Base-by-base conservation (phyloP, 768 basidiomycete genomes). In the Cyathus striatus region DNA sequence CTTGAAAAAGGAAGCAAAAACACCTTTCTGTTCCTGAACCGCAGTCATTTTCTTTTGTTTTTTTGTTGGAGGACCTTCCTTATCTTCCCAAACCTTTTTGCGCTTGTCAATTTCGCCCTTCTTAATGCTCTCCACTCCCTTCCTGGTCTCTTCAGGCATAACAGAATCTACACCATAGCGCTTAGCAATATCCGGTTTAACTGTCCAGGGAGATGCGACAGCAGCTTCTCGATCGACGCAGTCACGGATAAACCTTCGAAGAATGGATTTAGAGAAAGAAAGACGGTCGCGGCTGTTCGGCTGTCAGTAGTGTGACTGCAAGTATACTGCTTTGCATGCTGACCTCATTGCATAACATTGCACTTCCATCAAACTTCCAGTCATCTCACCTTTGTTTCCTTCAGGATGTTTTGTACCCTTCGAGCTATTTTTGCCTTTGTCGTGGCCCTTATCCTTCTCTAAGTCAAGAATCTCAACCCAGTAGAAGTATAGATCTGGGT, bases 211-310 rank as follows among this genome's bases (percentile, higher is more conserved):
- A 1, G 91, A 90, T 6, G 91, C 92, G 21, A 95, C 86, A 6
- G 90, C 86, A 13, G 91, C 76, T 51, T 95, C 92, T 24, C 96
- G 83, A 55, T 90, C 86, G 2, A 99, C 87, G 54, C 92, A 95
- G 57, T 98, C 96, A 48, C 90, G 84, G 45, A 99, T 89, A 65
- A 95, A 97, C 13, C 93, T 86, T 50, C 93, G 90, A 22, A 99
- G 79, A 53, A 98, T 95, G 14, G 93, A 93, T 63, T 98, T 97
- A 22, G 92, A 95, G 65, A 98, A 98, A 16, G 91, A 83, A 16
- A 95, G 73, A 41, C 94, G 88, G 61, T 99, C 96, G 47, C 96
- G 93, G 56, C 94, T 97, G 52, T 32, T 12, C 13, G 30, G 17
- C 30, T 13, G 30, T 32, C 30, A 32, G 30, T 12, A 16, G 30